phyloP scores from a whole-genome alignment of 2,329 filamentous ascomycete species.

The Paraconiothyrium sp. region DNA sequence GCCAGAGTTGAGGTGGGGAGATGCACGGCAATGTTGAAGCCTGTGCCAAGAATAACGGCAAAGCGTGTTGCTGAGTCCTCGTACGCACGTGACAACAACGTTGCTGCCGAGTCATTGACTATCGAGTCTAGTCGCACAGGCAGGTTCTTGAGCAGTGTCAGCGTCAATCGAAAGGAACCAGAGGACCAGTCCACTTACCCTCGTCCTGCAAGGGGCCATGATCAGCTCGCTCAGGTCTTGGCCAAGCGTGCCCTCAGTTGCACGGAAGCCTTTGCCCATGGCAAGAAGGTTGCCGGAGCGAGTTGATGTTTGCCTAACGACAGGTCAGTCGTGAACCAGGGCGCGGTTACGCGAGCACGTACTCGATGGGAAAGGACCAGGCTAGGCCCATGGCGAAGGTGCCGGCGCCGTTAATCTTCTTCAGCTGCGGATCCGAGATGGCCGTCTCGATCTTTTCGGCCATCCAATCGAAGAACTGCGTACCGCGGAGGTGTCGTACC shows the following conservation, averaged over 20 bases:
- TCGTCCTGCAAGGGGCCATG: conserved; percentile 65
- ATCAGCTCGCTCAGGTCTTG: conserved; percentile 69
- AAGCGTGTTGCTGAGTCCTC: conserved; percentile 68
- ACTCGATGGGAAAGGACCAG: conserved; percentile 73
- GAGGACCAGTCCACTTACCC: conserved; percentile 40
- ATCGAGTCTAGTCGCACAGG: conserved; percentile 70
- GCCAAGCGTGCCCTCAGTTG: conserved; percentile 66
- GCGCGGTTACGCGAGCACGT: conserved; percentile 28
- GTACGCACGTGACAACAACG: conserved; percentile 70
- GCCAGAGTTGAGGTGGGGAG: conserved; percentile 65
- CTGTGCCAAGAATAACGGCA: conserved; percentile 71
- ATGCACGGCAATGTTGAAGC: conserved; percentile 71
- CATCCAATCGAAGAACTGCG: conserved; percentile 73
- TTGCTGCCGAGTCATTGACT: conserved; percentile 71
- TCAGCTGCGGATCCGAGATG: conserved; percentile 54
- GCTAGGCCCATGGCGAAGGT: conserved; percentile 68
- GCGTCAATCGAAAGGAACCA: conserved; percentile 16
- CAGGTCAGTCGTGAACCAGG: conserved; percentile 26
- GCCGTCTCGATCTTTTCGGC: conserved; percentile 66
- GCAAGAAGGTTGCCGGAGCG: conserved; percentile 65
- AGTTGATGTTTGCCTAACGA: conserved; percentile 64
- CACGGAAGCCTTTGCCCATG: conserved; percentile 73
- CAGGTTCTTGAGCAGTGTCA: conserved; percentile 51
- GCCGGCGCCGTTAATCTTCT: conserved; percentile 47
- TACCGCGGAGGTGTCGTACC: conserved; percentile 64